Percentiles rank a stretch among this genome's conserved stretches.
phyloP scores from a whole-genome alignment of 2,329 filamentous ascomycete species.

The Fusarium avenaceum region DNA sequence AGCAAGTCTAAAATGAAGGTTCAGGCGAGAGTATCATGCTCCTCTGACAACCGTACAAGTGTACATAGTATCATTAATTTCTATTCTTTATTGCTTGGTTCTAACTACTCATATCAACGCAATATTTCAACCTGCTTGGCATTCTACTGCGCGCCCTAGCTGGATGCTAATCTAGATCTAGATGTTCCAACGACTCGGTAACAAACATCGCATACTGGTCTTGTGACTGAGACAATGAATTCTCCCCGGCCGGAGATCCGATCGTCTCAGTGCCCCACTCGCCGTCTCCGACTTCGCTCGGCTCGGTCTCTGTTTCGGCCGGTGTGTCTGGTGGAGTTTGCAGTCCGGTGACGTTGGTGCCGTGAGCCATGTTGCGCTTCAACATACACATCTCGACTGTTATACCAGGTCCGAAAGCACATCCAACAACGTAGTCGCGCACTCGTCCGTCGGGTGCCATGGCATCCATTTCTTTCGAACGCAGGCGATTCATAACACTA shows the following conservation, averaged over 20 bases:
- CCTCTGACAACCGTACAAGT: not conserved
- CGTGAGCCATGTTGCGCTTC: constrained; percentile 57
- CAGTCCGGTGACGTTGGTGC: constrained; percentile 52
- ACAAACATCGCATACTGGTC: constrained; percentile 42
- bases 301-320: constrained; percentile 68
- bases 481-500: constrained; percentile 73
- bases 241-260: constrained; percentile 31
- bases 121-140: not conserved
- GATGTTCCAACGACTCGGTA: constrained; percentile 40
- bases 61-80: constrained; percentile 11
- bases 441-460: constrained; percentile 63
- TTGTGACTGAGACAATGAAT: constrained; percentile 17
- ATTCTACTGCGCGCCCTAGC: constrained; percentile 9
- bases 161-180: constrained; percentile 47
- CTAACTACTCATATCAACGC: not conserved
- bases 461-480: constrained; percentile 71
- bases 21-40: not conserved
- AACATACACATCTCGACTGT: constrained; percentile 77
- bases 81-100: constrained; percentile 1
- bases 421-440: constrained; percentile 73
- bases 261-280: constrained; percentile 36
- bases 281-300: constrained; percentile 61
- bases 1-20: not conserved
- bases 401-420: constrained; percentile 79
- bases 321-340: constrained; percentile 69